Conservation (phyloP, 208 protist species). For the Leishmania arabica region DNA sequence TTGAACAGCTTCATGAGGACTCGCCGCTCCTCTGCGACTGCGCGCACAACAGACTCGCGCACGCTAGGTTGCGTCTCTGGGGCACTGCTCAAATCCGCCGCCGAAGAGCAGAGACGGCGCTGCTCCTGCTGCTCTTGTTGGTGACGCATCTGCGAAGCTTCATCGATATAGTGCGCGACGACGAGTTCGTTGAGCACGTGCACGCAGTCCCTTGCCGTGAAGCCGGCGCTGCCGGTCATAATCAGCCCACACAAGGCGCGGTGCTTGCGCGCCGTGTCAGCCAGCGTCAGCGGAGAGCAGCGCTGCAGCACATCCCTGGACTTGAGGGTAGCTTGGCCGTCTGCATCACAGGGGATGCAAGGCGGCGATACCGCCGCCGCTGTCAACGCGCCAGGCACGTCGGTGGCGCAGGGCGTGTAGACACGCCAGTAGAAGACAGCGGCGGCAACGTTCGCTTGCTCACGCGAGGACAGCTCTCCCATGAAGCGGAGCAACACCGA, state of each 20-base stretch:
- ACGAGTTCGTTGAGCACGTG: constrained; percentile 59
- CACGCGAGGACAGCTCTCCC: constrained; percentile 27
- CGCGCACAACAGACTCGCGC: not conserved
- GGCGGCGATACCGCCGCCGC: not conserved
- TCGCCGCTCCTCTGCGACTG: not conserved
- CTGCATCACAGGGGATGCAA: not conserved
- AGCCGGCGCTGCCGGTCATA: constrained; percentile 10
- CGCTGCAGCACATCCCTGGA: constrained; percentile 18
- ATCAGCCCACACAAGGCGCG: constrained; percentile 38
- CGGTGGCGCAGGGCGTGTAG: constrained; percentile 12
- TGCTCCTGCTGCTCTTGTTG: not conserved
- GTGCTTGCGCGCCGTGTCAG: constrained; percentile 28
- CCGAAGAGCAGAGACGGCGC: not conserved
- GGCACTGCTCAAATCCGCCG: not conserved
- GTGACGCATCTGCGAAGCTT: not conserved
- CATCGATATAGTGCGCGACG: constrained; percentile 11
- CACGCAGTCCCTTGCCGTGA: constrained; percentile 41
- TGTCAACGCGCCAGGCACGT: not conserved
- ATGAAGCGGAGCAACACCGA: constrained; percentile 42
- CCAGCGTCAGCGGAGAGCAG: constrained; percentile 12
- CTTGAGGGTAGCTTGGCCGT: not conserved
- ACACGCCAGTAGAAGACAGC: constrained; percentile 24
- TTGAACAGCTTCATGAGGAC: constrained; percentile 11
- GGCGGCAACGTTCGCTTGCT: constrained; percentile 41
- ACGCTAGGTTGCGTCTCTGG: not conserved